These are phyloP conservation scores for Apiospora sp. DNA, from an alignment of 2,329 filamentous ascomycete species.

Conservation along the genomic window DNA sequence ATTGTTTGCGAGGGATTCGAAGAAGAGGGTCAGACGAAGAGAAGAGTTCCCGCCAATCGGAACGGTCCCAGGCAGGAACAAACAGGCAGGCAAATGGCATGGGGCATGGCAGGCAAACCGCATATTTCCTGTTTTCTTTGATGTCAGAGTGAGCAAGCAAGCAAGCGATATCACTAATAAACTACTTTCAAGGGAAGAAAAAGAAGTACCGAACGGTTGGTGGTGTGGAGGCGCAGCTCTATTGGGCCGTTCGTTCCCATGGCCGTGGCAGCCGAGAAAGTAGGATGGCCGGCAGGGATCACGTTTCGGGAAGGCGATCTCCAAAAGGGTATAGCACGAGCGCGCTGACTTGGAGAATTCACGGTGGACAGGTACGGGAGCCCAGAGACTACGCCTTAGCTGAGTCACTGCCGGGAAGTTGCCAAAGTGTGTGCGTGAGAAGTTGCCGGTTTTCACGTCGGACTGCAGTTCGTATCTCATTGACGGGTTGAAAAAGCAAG, in stretches of 20 bases:
- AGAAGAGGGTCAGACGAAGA: constrained; percentile 8
- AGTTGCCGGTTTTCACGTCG: neutral
- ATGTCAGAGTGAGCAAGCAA: neutral
- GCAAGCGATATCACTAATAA: neutral
- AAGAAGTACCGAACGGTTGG: constrained; percentile 2
- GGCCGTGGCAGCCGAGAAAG: constrained; percentile 12
- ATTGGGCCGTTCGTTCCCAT: neutral
- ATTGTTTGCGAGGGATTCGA: neutral
- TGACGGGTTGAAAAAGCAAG: constrained; percentile 15
- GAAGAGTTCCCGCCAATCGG: constrained; percentile 5
- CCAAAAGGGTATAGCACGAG: constrained; percentile 19
- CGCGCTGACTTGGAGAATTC: neutral
- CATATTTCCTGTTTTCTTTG: neutral
- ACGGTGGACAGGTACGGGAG: neutral
- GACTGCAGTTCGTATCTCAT: constrained; percentile 8
- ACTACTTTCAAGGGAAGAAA: neutral
- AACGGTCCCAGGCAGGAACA: neutral
- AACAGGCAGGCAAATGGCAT: neutral
- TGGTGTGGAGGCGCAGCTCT: constrained; percentile 21
- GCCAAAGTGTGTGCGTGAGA: neutral
- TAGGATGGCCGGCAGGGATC: constrained; percentile 18
- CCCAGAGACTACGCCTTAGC: neutral
- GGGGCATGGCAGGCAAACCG: neutral
- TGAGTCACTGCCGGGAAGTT: neutral
- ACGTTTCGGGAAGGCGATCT: constrained; percentile 8